Evolutionary conservation across 164 flowering plant species (phyloP), one percentile per base, ranked within the genome.

Genomic region (Magnolia sinica): DNA sequence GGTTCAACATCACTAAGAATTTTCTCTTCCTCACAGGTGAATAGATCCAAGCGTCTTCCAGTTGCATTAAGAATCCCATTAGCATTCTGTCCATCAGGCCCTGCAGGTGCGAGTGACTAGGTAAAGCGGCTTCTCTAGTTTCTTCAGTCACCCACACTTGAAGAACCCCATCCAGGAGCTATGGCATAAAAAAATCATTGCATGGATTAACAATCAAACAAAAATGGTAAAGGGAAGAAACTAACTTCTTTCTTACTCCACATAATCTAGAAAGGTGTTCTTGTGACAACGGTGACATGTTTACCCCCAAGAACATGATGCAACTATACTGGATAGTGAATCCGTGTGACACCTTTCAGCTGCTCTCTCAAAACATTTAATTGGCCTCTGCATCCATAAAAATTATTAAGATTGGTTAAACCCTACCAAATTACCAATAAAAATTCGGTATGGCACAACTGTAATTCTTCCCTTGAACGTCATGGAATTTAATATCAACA

Each of bases 301-400:
- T 80, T 91, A 91, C 9, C 99, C 98, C 98, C 98, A 96, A 8
- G 98, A 89, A 83, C 97, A 94, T 50, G 99, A 89, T n/a, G 89
- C 99, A 72, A 96, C 97, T 16, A 91, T 82, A 81, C 24, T 23
- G 24, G 24, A 23, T 23, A 23, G 24, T 23, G 24, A 23, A 23
- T 23, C 24, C 24, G 1, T 23, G 24, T 23, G 24, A 23, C 24
- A 23, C 24, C 24, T 23, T 23, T 23, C 1, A 23, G 24, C 24
- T 23, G 24, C 24, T 23, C 24, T 23, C 24, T 23, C 24, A 23
- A 23, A 23, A 23, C 24, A 23, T 23, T 23, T 23, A 23, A 23
- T 23, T 23, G 24, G 24, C 24, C 24, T 23, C 24, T 23, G 1
- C 24, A 23, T 23, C 24, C 24, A 23, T 23, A 23, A 23, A 23